These are phyloP conservation scores for Gossypium turneri DNA, from an alignment of 345 rosid genomes.

Conservation along the genomic window DNA sequence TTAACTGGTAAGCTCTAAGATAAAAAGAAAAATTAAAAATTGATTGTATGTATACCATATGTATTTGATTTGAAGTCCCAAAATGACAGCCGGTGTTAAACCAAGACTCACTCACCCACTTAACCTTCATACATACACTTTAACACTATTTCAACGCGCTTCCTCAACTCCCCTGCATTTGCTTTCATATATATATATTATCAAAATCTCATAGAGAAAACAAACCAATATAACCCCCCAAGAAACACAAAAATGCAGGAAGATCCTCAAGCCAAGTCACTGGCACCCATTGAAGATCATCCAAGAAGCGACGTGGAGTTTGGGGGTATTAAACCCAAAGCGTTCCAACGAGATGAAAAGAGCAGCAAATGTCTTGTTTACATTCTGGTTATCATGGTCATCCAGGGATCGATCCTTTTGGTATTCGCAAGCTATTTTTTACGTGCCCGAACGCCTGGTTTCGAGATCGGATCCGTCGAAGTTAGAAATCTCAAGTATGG, in stretches of 20 bases:
- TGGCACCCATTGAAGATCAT: conserved; percentile 14
- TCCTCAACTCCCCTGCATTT: no score
- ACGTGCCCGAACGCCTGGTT: conserved; percentile 29
- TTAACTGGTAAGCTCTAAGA: no score
- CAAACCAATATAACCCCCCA: no score
- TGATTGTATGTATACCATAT: no score
- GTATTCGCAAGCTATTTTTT: conserved; percentile 20
- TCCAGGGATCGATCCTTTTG: conserved; percentile 18
- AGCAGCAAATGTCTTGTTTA: conserved; percentile 38
- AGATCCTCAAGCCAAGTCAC: conserved; percentile 10
- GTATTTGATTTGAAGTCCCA: no score
- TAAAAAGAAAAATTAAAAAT: no score
- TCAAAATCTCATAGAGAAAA: no score
- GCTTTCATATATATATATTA: no score
- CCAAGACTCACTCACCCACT: no score
- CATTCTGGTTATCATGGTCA: conserved; percentile 26
- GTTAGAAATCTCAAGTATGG: conserved; percentile 24
- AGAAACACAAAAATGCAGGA: conserved; percentile 18
- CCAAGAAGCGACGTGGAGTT: conserved; percentile 29
- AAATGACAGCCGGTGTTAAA: no score
- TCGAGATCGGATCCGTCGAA: conserved; percentile 16
- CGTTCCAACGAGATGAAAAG: not conserved
- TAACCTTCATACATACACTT: no score
- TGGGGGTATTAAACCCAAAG: not conserved
- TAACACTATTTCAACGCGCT: no score